Evolutionary conservation across 495 filamentous ascomycete species (phyloP), one percentile per base, ranked within the genome.

Genomic region (Penicillium subrubescens): DNA sequence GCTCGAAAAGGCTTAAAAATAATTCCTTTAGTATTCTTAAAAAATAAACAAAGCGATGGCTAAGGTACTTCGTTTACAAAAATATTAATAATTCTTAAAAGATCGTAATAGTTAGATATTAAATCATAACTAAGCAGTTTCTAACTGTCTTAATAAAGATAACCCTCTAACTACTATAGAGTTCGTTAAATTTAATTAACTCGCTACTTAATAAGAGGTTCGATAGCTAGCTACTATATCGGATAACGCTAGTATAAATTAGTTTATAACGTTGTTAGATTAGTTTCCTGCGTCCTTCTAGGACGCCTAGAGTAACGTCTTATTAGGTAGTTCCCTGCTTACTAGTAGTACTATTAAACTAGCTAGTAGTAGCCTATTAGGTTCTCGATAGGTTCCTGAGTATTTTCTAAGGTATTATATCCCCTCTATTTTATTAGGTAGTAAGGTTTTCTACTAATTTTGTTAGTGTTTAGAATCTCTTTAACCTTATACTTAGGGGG

Each of bases 311-410:
- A n/a, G n/a, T n/a, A n/a, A n/a, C n/a, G n/a, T n/a, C n/a, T n/a
- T n/a, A n/a, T n/a, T n/a, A n/a, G n/a, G n/a, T n/a, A n/a, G n/a
- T n/a, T n/a, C n/a, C n/a, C n/a, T n/a, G n/a, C n/a, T 12, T 57
- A 1, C 2, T 48, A 17, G 11, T 64, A 31, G 35, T 37, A 64
- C 15, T 59, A 19, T 57, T 35, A 33, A 59, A 64, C 62, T 35
- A 64, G 54, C 56, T 59, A 43, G 33, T 51, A 35, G 34, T 35
- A 64, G 46, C 27, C 34, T 21, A 21, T 54, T 31, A 64, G 23
- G n/a, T 64, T 52, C 44, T 48, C 23, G 25, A 64, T 64, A 64
- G 61, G 53, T 63, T 63, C 61, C 60, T 27, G 57, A 23, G n/a
- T 62, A 25, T 62, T 62, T 57, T 62, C 61, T 25, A 23, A 64